phyloP scores from a whole-genome alignment of 176 grass and related monocot genomes.

The Raddia distichophylla region DNA sequence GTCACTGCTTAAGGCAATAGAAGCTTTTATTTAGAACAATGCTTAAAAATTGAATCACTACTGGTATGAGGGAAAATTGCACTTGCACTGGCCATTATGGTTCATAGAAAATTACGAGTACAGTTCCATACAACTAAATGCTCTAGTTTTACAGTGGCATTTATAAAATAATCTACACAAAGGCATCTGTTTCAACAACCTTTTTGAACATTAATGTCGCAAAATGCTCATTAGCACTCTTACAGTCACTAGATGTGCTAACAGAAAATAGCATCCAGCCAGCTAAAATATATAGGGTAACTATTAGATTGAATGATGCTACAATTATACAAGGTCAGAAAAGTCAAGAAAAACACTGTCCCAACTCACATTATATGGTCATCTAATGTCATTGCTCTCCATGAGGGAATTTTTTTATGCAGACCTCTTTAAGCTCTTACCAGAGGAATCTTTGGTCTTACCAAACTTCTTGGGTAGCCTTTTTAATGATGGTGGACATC shows the following conservation, averaged over 20 bases:
- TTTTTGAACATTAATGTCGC: slow-evolving; percentile 24
- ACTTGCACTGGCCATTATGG: not conserved
- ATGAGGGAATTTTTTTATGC: slow-evolving; percentile 53
- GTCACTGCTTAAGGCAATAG: not conserved
- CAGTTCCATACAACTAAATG: slow-evolving; percentile 12
- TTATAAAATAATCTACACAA: slow-evolving; percentile 10
- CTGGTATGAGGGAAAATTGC: not conserved
- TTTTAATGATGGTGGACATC: slow-evolving; percentile 46
- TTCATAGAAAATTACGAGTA: not conserved
- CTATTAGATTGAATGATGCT: slow-evolving; percentile 17
- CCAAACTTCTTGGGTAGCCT: slow-evolving; percentile 51
- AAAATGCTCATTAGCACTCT: slow-evolving; percentile 31
- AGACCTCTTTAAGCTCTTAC: slow-evolving; percentile 65
- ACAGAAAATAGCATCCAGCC: not conserved
- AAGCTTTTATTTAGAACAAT: not conserved
- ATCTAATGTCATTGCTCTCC: slow-evolving; percentile 66
- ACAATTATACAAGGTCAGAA: slow-evolving; percentile 41
- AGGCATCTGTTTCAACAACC: slow-evolving; percentile 33
- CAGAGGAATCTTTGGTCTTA: slow-evolving; percentile 48
- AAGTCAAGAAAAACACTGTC: slow-evolving; percentile 19
- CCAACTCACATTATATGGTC: slow-evolving; percentile 38
- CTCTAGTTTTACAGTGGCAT: slow-evolving; percentile 7
- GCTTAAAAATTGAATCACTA: slow-evolving; percentile 18
- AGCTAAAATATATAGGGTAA: slow-evolving; percentile 30
- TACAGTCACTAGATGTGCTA: slow-evolving; percentile 32